Evolutionary conservation across 176 grass and related monocot genomes (phyloP).

Genomic region (Oryza meridionalis): DNA sequence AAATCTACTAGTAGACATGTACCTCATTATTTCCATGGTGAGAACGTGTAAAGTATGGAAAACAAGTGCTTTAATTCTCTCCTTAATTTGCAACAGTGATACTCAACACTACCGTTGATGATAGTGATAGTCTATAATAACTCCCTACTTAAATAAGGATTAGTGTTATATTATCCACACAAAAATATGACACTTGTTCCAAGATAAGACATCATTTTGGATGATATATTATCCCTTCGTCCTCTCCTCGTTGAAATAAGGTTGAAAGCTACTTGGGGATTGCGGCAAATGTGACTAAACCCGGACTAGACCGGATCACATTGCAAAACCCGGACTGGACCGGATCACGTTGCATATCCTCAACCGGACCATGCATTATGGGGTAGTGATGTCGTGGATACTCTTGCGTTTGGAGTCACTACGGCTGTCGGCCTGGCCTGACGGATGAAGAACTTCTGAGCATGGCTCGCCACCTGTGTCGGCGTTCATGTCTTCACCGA

Average conservation of each 20-base stretch:
- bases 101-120: too few relatives aligned
- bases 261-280: not conserved
- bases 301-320: not conserved
- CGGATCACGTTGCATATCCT: not conserved
- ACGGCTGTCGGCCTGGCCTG: conserved; percentile 52
- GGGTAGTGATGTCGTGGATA: conserved; percentile 88
- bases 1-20: too few relatives aligned
- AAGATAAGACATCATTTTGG: too few relatives aligned
- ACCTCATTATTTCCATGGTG: too few relatives aligned
- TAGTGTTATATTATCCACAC: too few relatives aligned
- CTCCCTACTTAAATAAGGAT: too few relatives aligned
- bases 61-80: too few relatives aligned
- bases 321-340: not conserved
- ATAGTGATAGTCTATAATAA: too few relatives aligned
- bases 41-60: too few relatives aligned
- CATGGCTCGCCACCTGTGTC: conserved; percentile 94
- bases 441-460: conserved; percentile 92
- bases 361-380: conserved; percentile 21
- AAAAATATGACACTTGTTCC: too few relatives aligned
- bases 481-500: conserved; percentile 87
- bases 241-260: not conserved
- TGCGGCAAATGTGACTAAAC: not conserved
- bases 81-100: too few relatives aligned
- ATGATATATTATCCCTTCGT: too few relatives aligned
- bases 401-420: conserved; percentile 85